phyloP scores from a whole-genome alignment of 2,329 filamentous ascomycete genomes.

The Aureobasidium namibiae region DNA sequence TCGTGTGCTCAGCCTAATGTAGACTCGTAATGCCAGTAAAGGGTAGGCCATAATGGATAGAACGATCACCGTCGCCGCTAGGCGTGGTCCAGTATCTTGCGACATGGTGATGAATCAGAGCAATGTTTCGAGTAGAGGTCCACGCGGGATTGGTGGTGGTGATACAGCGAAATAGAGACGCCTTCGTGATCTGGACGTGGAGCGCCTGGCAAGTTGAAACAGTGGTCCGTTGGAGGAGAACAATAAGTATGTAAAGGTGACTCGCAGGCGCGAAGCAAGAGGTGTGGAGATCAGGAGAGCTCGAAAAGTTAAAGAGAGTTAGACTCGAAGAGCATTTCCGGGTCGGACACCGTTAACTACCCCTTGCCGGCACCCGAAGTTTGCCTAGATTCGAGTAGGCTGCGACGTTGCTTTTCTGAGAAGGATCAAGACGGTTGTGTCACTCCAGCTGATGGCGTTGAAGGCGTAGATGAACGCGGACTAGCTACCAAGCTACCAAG shows the following conservation, averaged over 20 bases:
- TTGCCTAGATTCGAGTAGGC: neutral
- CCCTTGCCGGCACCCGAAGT: neutral
- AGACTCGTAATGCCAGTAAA: slow-evolving; percentile 1
- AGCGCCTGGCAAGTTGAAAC: neutral
- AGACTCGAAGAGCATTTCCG: neutral
- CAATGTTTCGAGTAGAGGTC: neutral
- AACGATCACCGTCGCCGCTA: slow-evolving; percentile 9
- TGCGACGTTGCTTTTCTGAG: neutral
- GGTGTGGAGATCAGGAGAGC: neutral
- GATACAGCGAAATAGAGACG: neutral
- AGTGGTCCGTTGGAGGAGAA: neutral
- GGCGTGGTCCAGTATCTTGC: neutral
- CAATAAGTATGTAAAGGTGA: slow-evolving; percentile 2
- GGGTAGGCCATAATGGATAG: slow-evolving; percentile 2
- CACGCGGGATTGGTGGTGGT: neutral
- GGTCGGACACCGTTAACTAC: slow-evolving; percentile 1
- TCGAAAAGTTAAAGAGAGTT: slow-evolving; percentile 1
- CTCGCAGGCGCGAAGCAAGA: neutral
- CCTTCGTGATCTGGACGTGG: neutral
- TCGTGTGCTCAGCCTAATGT: slow-evolving; percentile 5
- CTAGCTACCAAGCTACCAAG: neutral
- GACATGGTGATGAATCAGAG: neutral
- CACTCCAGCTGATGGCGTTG: slow-evolving; percentile 3
- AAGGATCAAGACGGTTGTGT: neutral
- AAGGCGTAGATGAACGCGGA: neutral